Evolutionary conservation across 73 alveolate species (phyloP), one percentile per base, ranked within the genome.

Genomic region (Blepharisma japonicum): DNA sequence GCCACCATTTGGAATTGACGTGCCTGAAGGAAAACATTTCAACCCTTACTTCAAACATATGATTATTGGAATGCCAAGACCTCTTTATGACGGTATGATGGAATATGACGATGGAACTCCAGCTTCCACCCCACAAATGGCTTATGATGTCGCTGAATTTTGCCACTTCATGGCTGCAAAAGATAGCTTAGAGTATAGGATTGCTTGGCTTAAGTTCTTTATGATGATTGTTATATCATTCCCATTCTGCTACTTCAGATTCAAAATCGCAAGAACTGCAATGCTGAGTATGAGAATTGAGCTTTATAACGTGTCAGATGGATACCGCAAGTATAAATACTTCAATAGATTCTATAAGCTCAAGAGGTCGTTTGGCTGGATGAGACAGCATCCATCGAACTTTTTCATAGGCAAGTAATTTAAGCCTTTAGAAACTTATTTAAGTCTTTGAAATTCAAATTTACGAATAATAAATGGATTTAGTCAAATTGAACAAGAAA

Each of bases 21-120:
- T 93, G 21, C 95, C 98, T 49, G 96, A 93, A 71, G 98, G 98
- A 48, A 88, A 93, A 56, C 91, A 87, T 76, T 91, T 78, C 86
- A 93, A 93, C 77, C 98, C 98, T n/a, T 93, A 91, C 87, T 93
- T 91, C 90, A 95, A 90, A 79, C 98, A 93, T 88, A 93, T 93
- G 98, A 93, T 93, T 68, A 88, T 93, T 77, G 97, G 95, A 48
- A 93, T 93, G 98, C 96, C 96, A 46, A 93, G 95, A 51, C 92
- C 93, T 78, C 88, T 93, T 53, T 89, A 87, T 78, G 98, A 93
- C 83, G 98, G 98, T 25, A 88, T 93, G 88, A 88, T 93, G 68
- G 98, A 93, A 56, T 93, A 85, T 77, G 97, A 88, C 1, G 98
- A 93, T 77, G 98, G 98, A n/a, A 91, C 97, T 42, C 97, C 97